phyloP scores from a whole-genome alignment of 495 filamentous ascomycete genomes.

The Penicillium roqueforti region DNA sequence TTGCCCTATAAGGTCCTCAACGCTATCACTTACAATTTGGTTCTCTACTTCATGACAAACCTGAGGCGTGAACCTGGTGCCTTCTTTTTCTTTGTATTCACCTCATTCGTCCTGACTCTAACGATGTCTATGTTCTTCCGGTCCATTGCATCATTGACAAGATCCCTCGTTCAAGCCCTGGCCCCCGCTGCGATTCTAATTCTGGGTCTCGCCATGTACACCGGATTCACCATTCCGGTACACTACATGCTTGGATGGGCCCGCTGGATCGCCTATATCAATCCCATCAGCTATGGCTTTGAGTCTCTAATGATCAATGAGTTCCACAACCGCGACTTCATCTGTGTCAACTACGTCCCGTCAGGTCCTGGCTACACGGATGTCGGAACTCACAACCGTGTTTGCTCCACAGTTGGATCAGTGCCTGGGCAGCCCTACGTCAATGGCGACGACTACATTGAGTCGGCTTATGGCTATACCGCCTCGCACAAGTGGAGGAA shows the following conservation, averaged over 20 bases:
- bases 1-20: conserved; percentile 48
- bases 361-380: conserved; percentile 30
- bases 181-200: conserved; percentile 38
- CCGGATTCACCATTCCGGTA: conserved; percentile 39
- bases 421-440: no score
- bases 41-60: conserved; percentile 54
- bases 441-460: no score
- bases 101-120: no score
- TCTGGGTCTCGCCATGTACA: conserved; percentile 39
- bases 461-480: no score
- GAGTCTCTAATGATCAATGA: conserved; percentile 48
- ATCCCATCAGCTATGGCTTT: conserved; percentile 39
- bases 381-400: conserved; percentile 19
- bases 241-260: conserved; percentile 46
- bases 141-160: conserved; percentile 36
- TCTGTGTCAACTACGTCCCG: conserved; percentile 42
- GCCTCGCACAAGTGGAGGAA: conserved; percentile 57
- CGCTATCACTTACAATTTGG: conserved; percentile 42
- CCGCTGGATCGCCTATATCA: conserved; percentile 41
- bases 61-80: conserved; percentile 39
- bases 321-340: conserved; percentile 48
- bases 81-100: conserved; percentile 52
- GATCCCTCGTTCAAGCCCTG: conserved; percentile 39
- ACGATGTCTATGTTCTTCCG: conserved; percentile 50
- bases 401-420: conserved; percentile 52